Base-by-base conservation (phyloP, 495 filamentous ascomycete genomes). In the Penicillium malachiteum region DNA sequence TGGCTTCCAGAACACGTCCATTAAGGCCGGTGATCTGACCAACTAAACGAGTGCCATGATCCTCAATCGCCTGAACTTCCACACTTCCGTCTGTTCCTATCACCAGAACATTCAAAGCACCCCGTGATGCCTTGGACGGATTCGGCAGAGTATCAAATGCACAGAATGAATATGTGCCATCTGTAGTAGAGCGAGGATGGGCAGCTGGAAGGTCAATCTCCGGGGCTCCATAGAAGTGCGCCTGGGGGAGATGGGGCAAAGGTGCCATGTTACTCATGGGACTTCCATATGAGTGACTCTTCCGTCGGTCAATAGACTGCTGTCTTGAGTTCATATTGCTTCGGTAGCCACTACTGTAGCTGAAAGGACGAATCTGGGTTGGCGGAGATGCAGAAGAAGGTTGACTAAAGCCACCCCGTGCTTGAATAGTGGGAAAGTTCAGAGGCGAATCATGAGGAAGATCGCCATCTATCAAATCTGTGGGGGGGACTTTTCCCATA, bases 1-100 rank as follows among this genome's bases (percentile, higher is more conserved):
- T 95, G 31, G 91, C 92, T 40, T 87, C 82, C 46, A 90, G 78
- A 1, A 96, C 87, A n/a, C 84, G 83, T 35, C 92, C 92, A 59
- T 86, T 84, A 11, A 96, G 75, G 21, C 88, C 87, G 60, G 85
- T 84, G 52, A 96, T 71, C 55, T 83, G 84, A 8, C 84, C 86
- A 41, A 89, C 69, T 6, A 79, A 71, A 52, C 87, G 84, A 42
- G 87, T 69, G 16, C 84, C 84, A 53, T 84, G 82, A 54, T 86
- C 87, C 48, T 84, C 83, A 31, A 93, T 76, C 13, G 82, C 76
- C 54, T 85, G 83, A 38, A 96, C 78, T 50, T 94, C 86, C 47
- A 96, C 63, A 0, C 83, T 83, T 26, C 88, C 83, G 59, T 94
- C 85, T 48, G 84, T 90, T 7, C 91, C 92, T 16, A 89, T 80